These are phyloP conservation scores for Calonectria leucothoes DNA, from an alignment of 2,329 filamentous ascomycete genomes.

Conservation along the genomic window DNA sequence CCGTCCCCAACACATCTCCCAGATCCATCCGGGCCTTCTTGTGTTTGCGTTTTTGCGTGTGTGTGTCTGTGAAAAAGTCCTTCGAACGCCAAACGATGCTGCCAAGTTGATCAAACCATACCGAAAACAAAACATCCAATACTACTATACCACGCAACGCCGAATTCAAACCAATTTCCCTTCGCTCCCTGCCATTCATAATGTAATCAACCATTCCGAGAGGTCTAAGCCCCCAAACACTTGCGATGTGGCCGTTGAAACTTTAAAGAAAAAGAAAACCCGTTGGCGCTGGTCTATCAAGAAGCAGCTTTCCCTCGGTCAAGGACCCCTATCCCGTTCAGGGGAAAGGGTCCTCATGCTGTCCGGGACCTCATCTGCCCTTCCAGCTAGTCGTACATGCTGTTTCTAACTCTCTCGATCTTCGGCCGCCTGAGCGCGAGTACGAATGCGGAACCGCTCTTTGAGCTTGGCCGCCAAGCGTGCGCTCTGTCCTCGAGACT, in stretches of 20 bases:
- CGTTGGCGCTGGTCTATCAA: neutral
- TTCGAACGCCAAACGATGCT: slow-evolving; percentile 42
- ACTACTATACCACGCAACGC: neutral
- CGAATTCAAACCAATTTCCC: slow-evolving; percentile 3
- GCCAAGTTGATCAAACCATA: slow-evolving; percentile 24
- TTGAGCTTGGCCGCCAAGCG: slow-evolving; percentile 61
- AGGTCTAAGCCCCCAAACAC: neutral
- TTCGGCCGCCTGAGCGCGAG: slow-evolving; percentile 53
- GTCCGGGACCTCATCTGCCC: neutral
- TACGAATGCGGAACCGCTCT: slow-evolving; percentile 65
- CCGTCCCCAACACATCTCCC: slow-evolving; percentile 7
- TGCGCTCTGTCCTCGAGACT: slow-evolving; percentile 54
- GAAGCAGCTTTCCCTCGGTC: neutral
- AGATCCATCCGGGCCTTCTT: slow-evolving; percentile 9
- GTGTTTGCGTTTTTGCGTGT: too few species aligned
- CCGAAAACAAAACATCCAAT: slow-evolving; percentile 9
- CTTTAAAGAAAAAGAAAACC: neutral
- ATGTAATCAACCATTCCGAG: neutral
- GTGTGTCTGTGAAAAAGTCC: too few species aligned
- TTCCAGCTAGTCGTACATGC: neutral
- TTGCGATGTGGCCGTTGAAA: neutral
- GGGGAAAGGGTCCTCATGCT: neutral
- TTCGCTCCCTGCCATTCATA: neutral
- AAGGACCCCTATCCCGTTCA: neutral
- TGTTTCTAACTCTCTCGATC: slow-evolving; percentile 26